phyloP scores from a whole-genome alignment of 2,329 filamentous ascomycete genomes.

The Aspergillus glaucus region DNA sequence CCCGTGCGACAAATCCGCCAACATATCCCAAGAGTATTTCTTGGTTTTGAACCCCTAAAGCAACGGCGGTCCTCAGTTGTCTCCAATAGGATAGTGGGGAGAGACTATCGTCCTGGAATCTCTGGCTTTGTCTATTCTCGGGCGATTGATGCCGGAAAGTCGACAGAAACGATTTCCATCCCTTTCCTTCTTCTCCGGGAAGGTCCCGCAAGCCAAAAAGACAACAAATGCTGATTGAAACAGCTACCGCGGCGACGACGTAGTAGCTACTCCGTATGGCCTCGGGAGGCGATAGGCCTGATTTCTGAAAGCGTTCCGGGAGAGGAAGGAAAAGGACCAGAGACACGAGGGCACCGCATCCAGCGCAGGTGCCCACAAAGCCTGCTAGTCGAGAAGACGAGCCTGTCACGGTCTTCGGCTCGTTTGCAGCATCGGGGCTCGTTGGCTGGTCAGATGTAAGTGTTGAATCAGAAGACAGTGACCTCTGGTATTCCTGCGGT shows the following conservation, averaged over 20 bases:
- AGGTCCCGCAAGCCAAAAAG: slow-evolving; percentile 66
- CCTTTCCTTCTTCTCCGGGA: slow-evolving; percentile 71
- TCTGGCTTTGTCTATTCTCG: not conserved
- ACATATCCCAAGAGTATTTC: slow-evolving; percentile 83
- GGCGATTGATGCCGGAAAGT: not conserved
- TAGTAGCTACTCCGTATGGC: slow-evolving; percentile 85
- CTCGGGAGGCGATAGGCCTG: slow-evolving; percentile 64
- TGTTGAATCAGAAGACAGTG: slow-evolving; percentile 54
- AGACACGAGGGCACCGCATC: slow-evolving; percentile 82
- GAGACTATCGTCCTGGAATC: slow-evolving; percentile 2
- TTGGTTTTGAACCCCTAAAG: slow-evolving; percentile 67
- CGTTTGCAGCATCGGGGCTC: slow-evolving; percentile 4
- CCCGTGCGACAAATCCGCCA: slow-evolving; percentile 88
- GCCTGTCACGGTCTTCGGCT: slow-evolving; percentile 8
- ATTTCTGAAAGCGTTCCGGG: slow-evolving; percentile 68
- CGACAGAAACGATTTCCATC: slow-evolving; percentile 51
- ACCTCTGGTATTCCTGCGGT: slow-evolving; percentile 43
- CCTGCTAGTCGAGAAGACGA: slow-evolving; percentile 66
- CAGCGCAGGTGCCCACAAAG: slow-evolving; percentile 85
- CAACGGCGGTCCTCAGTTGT: slow-evolving; percentile 57
- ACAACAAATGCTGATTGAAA: slow-evolving; percentile 67
- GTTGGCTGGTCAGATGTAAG: slow-evolving; percentile 47
- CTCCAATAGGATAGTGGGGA: slow-evolving; percentile 35
- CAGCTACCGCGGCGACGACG: slow-evolving; percentile 66
- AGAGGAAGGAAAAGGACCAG: slow-evolving; percentile 77